These are phyloP conservation scores for Babesia ovis DNA, from an alignment of 169 alveolate genomes.

Conservation along the genomic window DNA sequence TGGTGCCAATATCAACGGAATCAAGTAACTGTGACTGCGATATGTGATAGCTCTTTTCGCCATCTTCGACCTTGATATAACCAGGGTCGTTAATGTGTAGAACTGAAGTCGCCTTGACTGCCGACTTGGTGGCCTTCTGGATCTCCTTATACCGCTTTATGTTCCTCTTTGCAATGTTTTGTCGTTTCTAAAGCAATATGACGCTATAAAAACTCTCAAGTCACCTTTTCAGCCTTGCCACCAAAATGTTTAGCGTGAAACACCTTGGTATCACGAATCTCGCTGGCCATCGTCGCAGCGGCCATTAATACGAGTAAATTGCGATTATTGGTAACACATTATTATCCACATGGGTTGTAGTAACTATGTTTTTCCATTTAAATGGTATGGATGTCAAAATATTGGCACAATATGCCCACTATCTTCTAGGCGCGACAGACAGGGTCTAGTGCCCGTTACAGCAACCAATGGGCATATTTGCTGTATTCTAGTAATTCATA, in stretches of 20 bases:
- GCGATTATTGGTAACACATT: too few species aligned
- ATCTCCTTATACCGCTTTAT: conserved; percentile 30
- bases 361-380: too few species aligned
- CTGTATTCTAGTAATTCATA: too few species aligned
- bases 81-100: conserved; percentile 59
- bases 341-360: too few species aligned
- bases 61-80: conserved; percentile 29
- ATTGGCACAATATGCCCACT: too few species aligned
- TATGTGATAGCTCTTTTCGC: conserved; percentile 36
- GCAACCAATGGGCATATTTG: too few species aligned
- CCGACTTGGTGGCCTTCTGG: conserved; percentile 25
- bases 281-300: background rate
- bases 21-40: conserved; percentile 38
- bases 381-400: too few species aligned
- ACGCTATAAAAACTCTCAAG: background rate
- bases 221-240: conserved; percentile 59
- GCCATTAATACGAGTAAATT: too few species aligned
- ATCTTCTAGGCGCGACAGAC: too few species aligned
- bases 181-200: conserved; percentile 16
- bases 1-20: conserved; percentile 56
- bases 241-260: conserved; percentile 60
- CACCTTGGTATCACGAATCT: conserved; percentile 31
- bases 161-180: conserved; percentile 36
- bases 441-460: too few species aligned
- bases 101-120: conserved; percentile 47